phyloP scores from a whole-genome alignment of 2,329 filamentous ascomycete genomes.

The Apiospora saccharicola region DNA sequence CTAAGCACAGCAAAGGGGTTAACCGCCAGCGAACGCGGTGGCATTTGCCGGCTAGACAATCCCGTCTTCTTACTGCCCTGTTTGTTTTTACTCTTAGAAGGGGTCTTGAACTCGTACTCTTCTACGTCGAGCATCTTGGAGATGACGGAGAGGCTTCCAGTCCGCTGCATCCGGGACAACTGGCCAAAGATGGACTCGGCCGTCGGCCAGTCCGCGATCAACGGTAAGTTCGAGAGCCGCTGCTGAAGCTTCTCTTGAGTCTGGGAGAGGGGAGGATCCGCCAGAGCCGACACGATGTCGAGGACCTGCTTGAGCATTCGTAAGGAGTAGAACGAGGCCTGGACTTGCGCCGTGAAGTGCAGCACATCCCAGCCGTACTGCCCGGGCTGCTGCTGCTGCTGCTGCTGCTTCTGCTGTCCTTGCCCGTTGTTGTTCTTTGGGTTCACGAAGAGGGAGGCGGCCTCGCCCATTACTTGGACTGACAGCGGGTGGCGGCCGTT shows the following conservation, averaged over 20 bases:
- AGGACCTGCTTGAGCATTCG: constrained; percentile 62
- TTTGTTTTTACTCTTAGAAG: not conserved
- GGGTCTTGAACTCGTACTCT: constrained; percentile 10
- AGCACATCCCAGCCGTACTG: constrained; percentile 60
- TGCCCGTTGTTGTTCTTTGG: constrained; percentile 32
- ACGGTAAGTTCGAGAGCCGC: constrained; percentile 23
- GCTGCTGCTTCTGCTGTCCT: not conserved
- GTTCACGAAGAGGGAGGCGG: constrained; percentile 27
- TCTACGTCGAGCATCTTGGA: constrained; percentile 21
- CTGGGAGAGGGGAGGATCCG: constrained; percentile 5
- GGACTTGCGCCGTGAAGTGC: constrained; percentile 68
- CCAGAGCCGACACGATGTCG: constrained; percentile 28
- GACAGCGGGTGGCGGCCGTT: constrained; percentile 43
- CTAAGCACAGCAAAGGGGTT: constrained; percentile 24
- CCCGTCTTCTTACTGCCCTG: not conserved
- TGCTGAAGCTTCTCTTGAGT: constrained; percentile 19
- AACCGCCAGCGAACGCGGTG: constrained; percentile 22
- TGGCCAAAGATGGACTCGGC: not conserved
- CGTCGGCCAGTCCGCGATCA: constrained; percentile 26
- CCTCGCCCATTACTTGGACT: constrained; percentile 39
- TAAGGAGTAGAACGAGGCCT: constrained; percentile 68
- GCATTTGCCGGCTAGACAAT: constrained; percentile 8
- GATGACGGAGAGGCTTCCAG: constrained; percentile 10
- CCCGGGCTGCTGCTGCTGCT: constrained; percentile 41
- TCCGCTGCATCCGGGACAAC: constrained; percentile 9